These are phyloP conservation scores for Phlebopus sp. DNA, from an alignment of 1,284 basidiomycete species.

Conservation along the genomic window DNA sequence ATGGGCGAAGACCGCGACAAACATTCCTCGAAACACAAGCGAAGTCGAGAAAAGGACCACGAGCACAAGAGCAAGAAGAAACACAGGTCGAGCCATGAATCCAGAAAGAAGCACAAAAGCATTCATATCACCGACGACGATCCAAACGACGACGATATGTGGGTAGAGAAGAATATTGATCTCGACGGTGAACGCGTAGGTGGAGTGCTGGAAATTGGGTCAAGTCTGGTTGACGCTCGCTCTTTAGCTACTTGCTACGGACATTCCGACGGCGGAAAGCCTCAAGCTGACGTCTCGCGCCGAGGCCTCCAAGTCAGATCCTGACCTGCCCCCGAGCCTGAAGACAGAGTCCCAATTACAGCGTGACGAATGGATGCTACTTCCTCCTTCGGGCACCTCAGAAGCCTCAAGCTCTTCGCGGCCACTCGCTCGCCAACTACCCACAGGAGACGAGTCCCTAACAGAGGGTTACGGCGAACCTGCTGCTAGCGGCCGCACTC, in stretches of 20 bases:
- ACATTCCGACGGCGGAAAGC: constrained; percentile 79
- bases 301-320: constrained; percentile 39
- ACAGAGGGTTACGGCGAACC: constrained; percentile 74
- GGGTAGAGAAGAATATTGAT: constrained; percentile 86
- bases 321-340: constrained; percentile 43
- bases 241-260: constrained; percentile 56
- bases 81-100: constrained; percentile 40
- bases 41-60: constrained; percentile 35
- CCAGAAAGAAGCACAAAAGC: constrained; percentile 35
- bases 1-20: constrained; percentile 22
- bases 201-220: constrained; percentile 9
- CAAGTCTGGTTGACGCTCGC: constrained; percentile 6
- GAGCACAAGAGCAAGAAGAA: constrained; percentile 45
- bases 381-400: constrained; percentile 36
- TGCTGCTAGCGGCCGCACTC: constrained; percentile 43
- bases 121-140: constrained; percentile 56
- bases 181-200: constrained; percentile 70
- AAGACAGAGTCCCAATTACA: constrained; percentile 51
- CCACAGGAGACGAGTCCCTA: constrained; percentile 46
- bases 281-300: constrained; percentile 66
- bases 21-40: constrained; percentile 36
- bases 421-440: constrained; percentile 24
- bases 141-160: constrained; percentile 66
- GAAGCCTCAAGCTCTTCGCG: constrained; percentile 26
- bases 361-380: constrained; percentile 92